Percentiles rank a stretch among this genome's conserved stretches.
These are phyloP conservation scores for Boletus tylopilopsis DNA, from an alignment of 768 basidiomycete genomes.

Conservation along the genomic window DNA sequence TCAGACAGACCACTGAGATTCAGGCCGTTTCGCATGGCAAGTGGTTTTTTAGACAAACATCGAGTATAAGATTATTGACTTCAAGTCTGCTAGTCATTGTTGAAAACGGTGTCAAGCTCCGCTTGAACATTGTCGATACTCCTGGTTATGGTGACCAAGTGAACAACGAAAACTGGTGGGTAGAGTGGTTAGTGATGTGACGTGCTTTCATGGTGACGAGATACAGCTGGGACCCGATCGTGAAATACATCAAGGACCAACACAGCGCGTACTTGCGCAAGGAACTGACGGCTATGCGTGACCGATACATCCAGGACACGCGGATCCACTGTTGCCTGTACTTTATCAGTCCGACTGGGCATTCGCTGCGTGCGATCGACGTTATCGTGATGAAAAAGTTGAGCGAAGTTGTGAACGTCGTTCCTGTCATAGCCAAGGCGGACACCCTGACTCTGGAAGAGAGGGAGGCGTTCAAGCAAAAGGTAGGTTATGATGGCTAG, in stretches of 20 bases:
- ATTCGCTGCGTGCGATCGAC: constrained; percentile 93
- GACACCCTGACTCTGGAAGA: constrained; percentile 94
- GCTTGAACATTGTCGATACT: constrained; percentile 97
- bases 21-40: constrained; percentile 90
- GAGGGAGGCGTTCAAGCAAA: constrained; percentile 87
- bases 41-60: constrained; percentile 29
- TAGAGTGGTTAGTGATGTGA: constrained; percentile 6
- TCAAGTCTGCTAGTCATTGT: constrained; percentile 65
- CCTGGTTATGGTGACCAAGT: constrained; percentile 98
- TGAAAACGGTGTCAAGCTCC: constrained; percentile 92
- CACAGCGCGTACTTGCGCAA: constrained; percentile 98
- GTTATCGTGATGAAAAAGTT: constrained; percentile 99
- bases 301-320: constrained; percentile 97
- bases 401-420: constrained; percentile 97
- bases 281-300: constrained; percentile 97
- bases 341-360: constrained; percentile 99
- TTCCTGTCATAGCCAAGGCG: constrained; percentile 98
- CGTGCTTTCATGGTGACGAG: neutral
- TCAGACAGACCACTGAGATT: constrained; percentile 96
- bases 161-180: constrained; percentile 97
- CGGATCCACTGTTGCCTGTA: constrained; percentile 97
- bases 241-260: constrained; percentile 99
- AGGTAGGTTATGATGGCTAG: constrained; percentile 43
- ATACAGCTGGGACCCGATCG: constrained; percentile 95
- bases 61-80: constrained; percentile 6